Conservation (phyloP, 495 filamentous ascomycete species). For the Neurospora tetraspora region DNA sequence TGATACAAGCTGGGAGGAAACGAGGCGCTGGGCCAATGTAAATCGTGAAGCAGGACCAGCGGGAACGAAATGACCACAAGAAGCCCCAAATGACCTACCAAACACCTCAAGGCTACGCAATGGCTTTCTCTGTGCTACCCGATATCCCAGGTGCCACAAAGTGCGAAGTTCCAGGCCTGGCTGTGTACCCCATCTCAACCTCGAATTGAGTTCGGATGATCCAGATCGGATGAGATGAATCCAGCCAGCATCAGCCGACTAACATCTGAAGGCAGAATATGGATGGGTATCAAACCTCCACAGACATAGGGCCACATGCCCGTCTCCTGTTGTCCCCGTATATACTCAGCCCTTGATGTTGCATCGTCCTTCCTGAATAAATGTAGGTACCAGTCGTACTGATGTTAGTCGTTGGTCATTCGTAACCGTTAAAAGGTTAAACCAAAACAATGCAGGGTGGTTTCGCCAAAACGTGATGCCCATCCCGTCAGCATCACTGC, state of each 20-base stretch:
- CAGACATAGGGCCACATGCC: background rate
- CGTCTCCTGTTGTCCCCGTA: background rate
- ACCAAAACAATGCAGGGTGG: background rate
- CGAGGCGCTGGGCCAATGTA: background rate
- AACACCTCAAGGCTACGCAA: background rate
- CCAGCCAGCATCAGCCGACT: background rate
- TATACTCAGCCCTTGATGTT: background rate
- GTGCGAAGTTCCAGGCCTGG: background rate
- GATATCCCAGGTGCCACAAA: background rate
- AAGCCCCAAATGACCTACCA: background rate
- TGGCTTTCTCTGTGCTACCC: background rate
- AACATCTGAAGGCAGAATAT: background rate
- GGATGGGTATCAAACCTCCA: background rate
- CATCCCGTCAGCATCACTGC: background rate
- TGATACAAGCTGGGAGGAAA: background rate
- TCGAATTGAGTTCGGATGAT: background rate
- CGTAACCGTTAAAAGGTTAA: background rate
- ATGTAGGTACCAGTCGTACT: background rate
- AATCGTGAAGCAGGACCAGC: background rate
- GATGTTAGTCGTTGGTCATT: background rate
- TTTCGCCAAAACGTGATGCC: background rate
- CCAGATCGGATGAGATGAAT: background rate
- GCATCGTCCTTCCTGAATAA: background rate
- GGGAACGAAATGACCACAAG: background rate
- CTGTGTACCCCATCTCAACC: background rate